Evolutionary conservation across 2,329 filamentous ascomycete genomes (phyloP).

Genomic region (Aspergillus versicolor): DNA sequence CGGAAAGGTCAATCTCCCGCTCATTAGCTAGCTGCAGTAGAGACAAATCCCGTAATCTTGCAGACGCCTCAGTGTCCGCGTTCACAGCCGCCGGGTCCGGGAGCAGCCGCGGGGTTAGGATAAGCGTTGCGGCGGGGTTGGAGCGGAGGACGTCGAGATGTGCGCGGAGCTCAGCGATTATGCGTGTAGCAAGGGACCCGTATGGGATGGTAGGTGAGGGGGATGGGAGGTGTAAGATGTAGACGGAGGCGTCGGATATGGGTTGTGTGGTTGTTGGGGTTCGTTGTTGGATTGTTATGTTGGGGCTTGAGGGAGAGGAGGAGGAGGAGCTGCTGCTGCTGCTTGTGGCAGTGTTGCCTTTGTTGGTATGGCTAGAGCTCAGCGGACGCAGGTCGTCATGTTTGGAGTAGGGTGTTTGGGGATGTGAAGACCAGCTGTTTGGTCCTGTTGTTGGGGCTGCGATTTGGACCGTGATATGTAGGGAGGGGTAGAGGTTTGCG

Average conservation of each 20-base stretch:
- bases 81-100: neutral
- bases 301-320: neutral
- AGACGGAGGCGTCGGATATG: slow-evolving; percentile 32
- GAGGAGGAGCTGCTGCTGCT: neutral
- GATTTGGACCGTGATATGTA: slow-evolving; percentile 8
- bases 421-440: neutral
- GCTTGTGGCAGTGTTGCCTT: too few relatives aligned
- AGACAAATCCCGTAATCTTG: slow-evolving; percentile 4
- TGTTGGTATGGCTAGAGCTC: neutral
- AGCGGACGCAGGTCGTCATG: neutral
- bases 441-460: neutral
- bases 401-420: neutral
- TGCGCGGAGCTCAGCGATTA: slow-evolving; percentile 29
- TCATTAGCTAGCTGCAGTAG: slow-evolving; percentile 9
- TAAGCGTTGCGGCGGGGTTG: slow-evolving; percentile 24
- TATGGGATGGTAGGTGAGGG: slow-evolving; percentile 10
- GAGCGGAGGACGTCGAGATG: slow-evolving; percentile 33
- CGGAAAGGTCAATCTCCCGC: neutral
- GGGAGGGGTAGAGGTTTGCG: slow-evolving; percentile 8
- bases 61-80: neutral
- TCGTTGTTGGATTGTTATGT: slow-evolving; percentile 9
- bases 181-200: slow-evolving; percentile 11
- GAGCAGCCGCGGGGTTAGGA: slow-evolving; percentile 24
- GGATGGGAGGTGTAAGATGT: slow-evolving; percentile 31
- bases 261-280: slow-evolving; percentile 3